These are phyloP conservation scores for Pseudogymnoascus sp. DNA, from an alignment of 2,329 filamentous ascomycete genomes.

Conservation along the genomic window DNA sequence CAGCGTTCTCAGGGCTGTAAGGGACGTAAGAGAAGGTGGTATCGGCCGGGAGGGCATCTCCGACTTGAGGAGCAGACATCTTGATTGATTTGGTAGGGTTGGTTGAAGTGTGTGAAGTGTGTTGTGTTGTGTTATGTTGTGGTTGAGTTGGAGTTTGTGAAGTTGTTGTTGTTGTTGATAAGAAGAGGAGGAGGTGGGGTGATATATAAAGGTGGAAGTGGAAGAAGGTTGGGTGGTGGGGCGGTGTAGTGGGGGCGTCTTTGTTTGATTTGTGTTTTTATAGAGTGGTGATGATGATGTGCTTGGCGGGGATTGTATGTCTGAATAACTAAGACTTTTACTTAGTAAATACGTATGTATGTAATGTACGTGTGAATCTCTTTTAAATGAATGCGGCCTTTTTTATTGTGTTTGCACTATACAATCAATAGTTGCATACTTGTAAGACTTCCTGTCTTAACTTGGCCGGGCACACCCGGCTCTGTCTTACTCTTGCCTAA, in stretches of 20 bases:
- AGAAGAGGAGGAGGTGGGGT: conserved; percentile 1
- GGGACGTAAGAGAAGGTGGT: conserved; percentile 81
- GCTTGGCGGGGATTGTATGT: neutral
- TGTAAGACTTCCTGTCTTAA: neutral
- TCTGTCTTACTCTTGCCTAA: conserved; percentile 3
- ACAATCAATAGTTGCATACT: neutral
- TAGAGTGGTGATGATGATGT: conserved; percentile 5
- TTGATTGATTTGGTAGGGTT: conserved; percentile 27
- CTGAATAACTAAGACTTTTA: neutral
- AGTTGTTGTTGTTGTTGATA: conserved; percentile 8
- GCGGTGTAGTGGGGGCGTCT: neutral
- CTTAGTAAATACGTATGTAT: neutral
- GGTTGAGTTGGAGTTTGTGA: conserved; percentile 21
- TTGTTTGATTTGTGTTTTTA: conserved; percentile 2
- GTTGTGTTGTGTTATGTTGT: neutral
- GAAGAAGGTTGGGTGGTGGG: neutral
- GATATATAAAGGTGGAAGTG: neutral
- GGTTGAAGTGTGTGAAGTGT: neutral
- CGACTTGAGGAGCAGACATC: conserved; percentile 60
- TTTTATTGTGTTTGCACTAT: neutral
- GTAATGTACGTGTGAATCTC: neutral
- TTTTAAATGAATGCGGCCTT: neutral
- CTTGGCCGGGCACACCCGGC: neutral
- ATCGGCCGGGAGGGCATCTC: conserved; percentile 74
- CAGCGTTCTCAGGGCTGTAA: conserved; percentile 59